A percentile compares a stretch with the other conserved stretches of the same genome.
These are phyloP conservation scores for Apiospora marii DNA, from an alignment of 2,329 filamentous ascomycete genomes.

Conservation along the genomic window DNA sequence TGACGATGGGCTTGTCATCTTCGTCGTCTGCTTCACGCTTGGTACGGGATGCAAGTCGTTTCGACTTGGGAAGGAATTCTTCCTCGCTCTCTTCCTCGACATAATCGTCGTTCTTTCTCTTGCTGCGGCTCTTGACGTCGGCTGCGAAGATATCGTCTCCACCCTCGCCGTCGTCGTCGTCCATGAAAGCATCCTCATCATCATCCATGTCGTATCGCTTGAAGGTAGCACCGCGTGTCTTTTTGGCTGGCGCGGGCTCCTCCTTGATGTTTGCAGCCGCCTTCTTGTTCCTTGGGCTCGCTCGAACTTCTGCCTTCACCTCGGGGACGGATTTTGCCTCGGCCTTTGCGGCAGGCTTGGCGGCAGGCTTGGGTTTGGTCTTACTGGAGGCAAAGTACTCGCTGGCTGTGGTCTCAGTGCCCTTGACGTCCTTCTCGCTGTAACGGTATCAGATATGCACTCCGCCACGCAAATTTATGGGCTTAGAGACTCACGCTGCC, in stretches of 20 bases:
- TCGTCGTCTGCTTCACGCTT: slow-evolving; percentile 44
- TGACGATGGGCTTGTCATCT: slow-evolving; percentile 39
- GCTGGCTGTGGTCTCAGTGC: slow-evolving; percentile 61
- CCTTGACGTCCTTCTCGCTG: slow-evolving; percentile 53
- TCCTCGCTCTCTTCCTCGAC: slow-evolving; percentile 78
- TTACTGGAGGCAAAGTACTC: slow-evolving; percentile 64
- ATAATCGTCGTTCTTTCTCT: slow-evolving; percentile 77
- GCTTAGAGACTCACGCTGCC: slow-evolving; percentile 38
- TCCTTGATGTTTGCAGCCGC: slow-evolving; percentile 38
- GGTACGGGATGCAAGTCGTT: slow-evolving; percentile 59
- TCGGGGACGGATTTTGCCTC: slow-evolving; percentile 48
- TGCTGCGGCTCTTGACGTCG: slow-evolving; percentile 70
- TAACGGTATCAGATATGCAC: slow-evolving; percentile 28
- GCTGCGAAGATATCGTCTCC: slow-evolving; percentile 88
- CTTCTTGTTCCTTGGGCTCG: slow-evolving; percentile 60
- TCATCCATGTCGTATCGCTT: slow-evolving; percentile 54
- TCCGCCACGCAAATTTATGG: background rate
- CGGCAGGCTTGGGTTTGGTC: slow-evolving; percentile 49
- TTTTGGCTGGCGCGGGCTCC: slow-evolving; percentile 40
- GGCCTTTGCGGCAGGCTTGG: slow-evolving; percentile 54
- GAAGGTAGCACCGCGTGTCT: slow-evolving; percentile 45
- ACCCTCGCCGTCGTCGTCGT: slow-evolving; percentile 73
- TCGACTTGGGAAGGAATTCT: slow-evolving; percentile 68
- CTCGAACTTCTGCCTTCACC: slow-evolving; percentile 55
- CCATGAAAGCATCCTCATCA: slow-evolving; percentile 64